Evolutionary conservation across 2,329 filamentous ascomycete species (phyloP), one percentile per base, ranked within the genome.

Genomic region (Penicillium frequentans): DNA sequence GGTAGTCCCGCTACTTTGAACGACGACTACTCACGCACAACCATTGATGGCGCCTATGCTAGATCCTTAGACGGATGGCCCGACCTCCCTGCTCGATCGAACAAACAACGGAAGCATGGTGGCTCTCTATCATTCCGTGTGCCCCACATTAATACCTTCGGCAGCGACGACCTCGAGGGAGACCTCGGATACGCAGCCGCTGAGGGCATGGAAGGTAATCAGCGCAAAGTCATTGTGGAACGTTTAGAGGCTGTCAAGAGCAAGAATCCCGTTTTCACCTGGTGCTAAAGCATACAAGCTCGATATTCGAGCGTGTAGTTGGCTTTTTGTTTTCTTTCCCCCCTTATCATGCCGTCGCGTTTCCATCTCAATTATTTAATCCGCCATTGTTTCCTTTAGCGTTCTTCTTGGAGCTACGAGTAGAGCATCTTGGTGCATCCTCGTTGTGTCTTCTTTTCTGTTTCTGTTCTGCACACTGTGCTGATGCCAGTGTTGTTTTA

Each of bases 211-310:
- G 95, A 98, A 75, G 90, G 90, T 13, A 90, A 92, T 68, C 87
- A 90, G 72, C 85, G 93, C 67, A 96, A 95, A 76, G 95, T 99
- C 48, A 98, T 99, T 80, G 93, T 99, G 48, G 95, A 99, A 81
- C 83, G 95, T 61, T 78, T 99, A 57, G 95, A 99, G 80, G 90
- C 93, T 58, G 95, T 99, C 60, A 98, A 98, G 82, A 91, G 88
- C 71, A 90, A 89, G 73, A 96, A 96, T 71, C 95, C 95, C 2
- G 92, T 99, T 31, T 99, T 99, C 76, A 96, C 90, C 45, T 99
- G 95, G 90, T 99, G 95, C 80, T 98, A 79, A 79, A 56, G 39
- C 39, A 21, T 23, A 23, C 19, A 23, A 42, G 6, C 39, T 42
- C 19, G n/a, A 14, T 11, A 42, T 23, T 42, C 7, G 10, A 21